Base-by-base conservation (phyloP, 2,329 filamentous ascomycete genomes). In the Cladosporium sp. region DNA sequence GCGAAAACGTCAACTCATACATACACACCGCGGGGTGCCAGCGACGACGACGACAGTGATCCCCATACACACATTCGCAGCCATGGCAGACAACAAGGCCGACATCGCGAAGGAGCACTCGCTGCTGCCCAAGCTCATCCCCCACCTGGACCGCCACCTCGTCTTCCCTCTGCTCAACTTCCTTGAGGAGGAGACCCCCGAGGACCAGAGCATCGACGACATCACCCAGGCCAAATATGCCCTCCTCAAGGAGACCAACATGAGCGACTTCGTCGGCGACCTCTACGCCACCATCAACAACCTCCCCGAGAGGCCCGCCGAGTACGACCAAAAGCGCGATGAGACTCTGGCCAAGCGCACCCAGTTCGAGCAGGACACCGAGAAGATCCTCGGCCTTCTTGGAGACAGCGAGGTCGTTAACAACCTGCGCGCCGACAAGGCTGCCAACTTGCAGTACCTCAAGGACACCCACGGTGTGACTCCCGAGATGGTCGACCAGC, bases 101-200 rank as follows among this genome's bases (percentile, higher is more conserved):
- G 77, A 74, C 26, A 66, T 89, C 80, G 87, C 86, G 76, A 87
- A 88, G 78, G 84, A 91, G 79, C 88, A 92, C 83, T 90, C 90
- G 78, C 87, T 98, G 70, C 87, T 97, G 74, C 92, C 92, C 75
- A 93, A 93, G 82, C 85, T 99, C 76, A 91, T 97, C 78, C 89
- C 89, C 73, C 89, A 96, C 80, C 91, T 99, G 80, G 95, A 97
- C 84, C 90, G 95, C 73, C 95, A 99, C 80, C 86, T 99, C 75
- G 91, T 98, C 77, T 99, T 96, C 83, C 95, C 95, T 72, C 87
- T 99, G 70, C 90, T 99, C 78, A 93, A 97, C 83, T 97, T 97
- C 81, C 86, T 91, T 75, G 89, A 89, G 76, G 89, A 90, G 77
- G 89, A 92, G 79, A 87, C 90, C 75, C 89, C 89, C 74, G 88